These are phyloP conservation scores for Jatropha multifida DNA, from an alignment of 441 rosid genomes.

Conservation along the genomic window DNA sequence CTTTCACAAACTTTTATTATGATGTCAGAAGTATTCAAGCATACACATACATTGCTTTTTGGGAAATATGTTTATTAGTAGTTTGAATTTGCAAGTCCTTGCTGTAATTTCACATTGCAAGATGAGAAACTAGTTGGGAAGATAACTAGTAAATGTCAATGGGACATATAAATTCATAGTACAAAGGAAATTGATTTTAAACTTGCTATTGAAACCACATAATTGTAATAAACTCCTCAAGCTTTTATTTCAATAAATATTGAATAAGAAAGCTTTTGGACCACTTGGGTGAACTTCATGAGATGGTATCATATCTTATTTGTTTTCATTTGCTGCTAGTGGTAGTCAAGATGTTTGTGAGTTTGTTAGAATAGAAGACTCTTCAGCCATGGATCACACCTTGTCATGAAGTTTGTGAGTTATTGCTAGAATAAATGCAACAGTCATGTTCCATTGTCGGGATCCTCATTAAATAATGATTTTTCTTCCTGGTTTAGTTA, in stretches of 20 bases:
- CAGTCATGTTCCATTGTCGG: not conserved
- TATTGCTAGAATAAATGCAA: not conserved
- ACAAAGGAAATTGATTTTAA: not conserved
- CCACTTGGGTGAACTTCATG: not conserved
- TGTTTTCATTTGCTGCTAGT: not conserved
- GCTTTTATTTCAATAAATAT: not conserved
- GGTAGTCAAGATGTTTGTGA: not conserved
- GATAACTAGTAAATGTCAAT: not conserved
- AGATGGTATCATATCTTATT: not conserved
- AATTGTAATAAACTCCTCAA: not conserved
- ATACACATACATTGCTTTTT: constrained; percentile 1
- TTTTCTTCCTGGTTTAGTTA: constrained; percentile 49
- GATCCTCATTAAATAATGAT: not conserved
- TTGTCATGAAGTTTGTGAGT: not conserved
- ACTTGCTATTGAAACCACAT: not conserved
- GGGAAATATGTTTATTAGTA: not conserved
- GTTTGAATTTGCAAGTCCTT: not conserved
- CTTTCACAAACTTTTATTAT: not conserved
- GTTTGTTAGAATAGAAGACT: not conserved
- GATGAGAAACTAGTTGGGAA: not conserved
- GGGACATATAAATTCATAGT: not conserved
- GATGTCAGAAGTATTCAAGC: constrained; percentile 11
- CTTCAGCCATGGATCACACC: too few species aligned
- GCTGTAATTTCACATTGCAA: not conserved
- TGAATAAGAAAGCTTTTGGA: not conserved